Evolutionary conservation across 2,329 filamentous ascomycete genomes (phyloP), one percentile per base, ranked within the genome.

Genomic region (Penicillium aurantiogriseum): DNA sequence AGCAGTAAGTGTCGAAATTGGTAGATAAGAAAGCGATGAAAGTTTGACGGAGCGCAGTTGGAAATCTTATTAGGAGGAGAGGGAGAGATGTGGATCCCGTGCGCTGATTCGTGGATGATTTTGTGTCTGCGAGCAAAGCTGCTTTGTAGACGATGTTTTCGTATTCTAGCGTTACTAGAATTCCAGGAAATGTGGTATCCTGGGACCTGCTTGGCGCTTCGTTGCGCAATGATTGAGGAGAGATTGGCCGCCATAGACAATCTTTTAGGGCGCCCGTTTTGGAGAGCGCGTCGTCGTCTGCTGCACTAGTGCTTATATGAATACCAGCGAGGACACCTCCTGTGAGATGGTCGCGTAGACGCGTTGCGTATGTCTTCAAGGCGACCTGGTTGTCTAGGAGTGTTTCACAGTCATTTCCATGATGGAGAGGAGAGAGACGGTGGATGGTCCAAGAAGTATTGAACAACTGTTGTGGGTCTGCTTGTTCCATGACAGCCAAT

Each of bases 381-480:
- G 73, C 70, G 25, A 65, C 55, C 25, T 65, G 62, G 52, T 75
- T 71, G 53, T 69, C 63, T 47, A 77, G 62, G 29, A 77, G 67
- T 8, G 70, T 66, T 43, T 67, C 62, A 49, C 66, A 71, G 15
- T 77, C 71, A 42, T 74, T 73, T 56, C 72, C 75, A 63, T 82
- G 77, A 66, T 83, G 78, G 39, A 84, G 76, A n/a, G 81, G 81
- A 4, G 81, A 83, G 9, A 83, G 69, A 61, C 81, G 80, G 66
- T 82, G 80, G 50, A 81, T 69, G n/a, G 72, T 79, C 76, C 80
- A 84, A 29, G 80, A 82, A n/a, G 77, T 77, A 64, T 80, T 78
- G 64, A 82, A 80, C 39, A 84, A 72, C 11, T 80, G 78, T 54
- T 77, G 57, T 27, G 55, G 54, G 17, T 52, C 66, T 57, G 62